A percentile compares a stretch with the other conserved stretches of the same genome.
Evolutionary conservation across 192 early-diverging fungal genomes (phyloP).

Genomic region (Glomus cerebriforme): DNA sequence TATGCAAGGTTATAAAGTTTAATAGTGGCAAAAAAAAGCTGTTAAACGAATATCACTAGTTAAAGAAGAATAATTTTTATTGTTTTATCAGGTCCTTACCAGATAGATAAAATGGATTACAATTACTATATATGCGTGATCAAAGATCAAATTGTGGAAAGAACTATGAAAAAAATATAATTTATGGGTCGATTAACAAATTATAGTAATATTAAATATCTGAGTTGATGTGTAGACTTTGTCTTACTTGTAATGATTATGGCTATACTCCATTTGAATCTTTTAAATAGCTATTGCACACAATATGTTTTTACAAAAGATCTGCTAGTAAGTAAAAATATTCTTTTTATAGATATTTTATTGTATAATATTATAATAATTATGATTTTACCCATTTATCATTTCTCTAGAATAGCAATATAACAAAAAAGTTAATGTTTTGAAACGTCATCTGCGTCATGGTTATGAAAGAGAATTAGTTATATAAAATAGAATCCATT

Average conservation of each 20-base stretch:
- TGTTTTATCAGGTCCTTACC: neutral
- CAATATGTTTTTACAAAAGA: neutral
- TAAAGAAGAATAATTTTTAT: conserved; percentile 5
- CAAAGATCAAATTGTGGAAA: neutral
- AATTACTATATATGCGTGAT: neutral
- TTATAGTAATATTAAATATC: neutral
- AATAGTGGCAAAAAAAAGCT: neutral
- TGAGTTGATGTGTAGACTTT: neutral
- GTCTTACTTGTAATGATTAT: conserved; percentile 2
- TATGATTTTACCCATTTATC: neutral
- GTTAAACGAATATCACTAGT: neutral
- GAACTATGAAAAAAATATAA: neutral
- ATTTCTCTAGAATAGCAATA: neutral
- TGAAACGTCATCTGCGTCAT: neutral
- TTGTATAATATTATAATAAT: neutral
- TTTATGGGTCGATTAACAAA: neutral
- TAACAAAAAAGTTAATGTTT: neutral
- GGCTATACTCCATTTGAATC: neutral
- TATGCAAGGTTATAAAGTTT: neutral
- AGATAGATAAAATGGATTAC: neutral
- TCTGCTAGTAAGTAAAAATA: neutral
- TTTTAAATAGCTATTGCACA: neutral
- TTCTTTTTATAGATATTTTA: neutral
- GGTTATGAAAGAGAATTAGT: neutral
- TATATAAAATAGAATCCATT: too few species aligned